Conservation (phyloP, 2,329 filamentous ascomycete species). For the Didymosphaeria variabile region DNA sequence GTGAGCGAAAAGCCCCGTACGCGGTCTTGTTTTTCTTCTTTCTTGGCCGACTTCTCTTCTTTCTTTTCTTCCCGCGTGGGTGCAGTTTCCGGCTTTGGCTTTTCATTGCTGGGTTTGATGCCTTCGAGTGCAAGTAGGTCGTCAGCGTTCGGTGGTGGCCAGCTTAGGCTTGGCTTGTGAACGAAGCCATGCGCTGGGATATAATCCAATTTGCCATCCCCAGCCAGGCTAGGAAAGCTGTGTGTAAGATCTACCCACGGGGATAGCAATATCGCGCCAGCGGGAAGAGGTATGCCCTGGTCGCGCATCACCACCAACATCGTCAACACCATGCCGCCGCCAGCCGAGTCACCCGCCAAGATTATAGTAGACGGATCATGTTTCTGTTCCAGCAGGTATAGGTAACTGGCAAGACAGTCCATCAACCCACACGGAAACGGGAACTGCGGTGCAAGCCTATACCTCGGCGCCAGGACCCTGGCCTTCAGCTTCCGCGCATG, state of each 20-base stretch:
- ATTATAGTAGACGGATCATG: conserved; percentile 85
- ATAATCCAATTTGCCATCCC: conserved; percentile 79
- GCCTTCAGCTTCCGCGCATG: conserved; percentile 95
- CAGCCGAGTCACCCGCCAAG: conserved; percentile 90
- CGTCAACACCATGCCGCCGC: conserved; percentile 85
- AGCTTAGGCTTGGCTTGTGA: conserved; percentile 87
- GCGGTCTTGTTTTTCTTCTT: conserved; percentile 43
- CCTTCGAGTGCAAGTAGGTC: conserved; percentile 66
- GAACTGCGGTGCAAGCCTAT: conserved; percentile 90
- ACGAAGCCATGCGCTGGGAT: conserved; percentile 89
- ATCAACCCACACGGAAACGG: conserved; percentile 93
- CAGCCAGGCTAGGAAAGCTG: conserved; percentile 89
- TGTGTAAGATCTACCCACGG: conserved; percentile 97
- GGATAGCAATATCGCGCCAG: conserved; percentile 88
- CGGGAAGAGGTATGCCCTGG: conserved; percentile 82
- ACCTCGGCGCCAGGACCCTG: conserved; percentile 83
- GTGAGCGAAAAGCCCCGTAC: conserved; percentile 47
- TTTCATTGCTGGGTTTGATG: conserved; percentile 16
- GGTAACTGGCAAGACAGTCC: conserved; percentile 87
- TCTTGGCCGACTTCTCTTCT: conserved; percentile 44
- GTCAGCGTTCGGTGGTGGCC: conserved; percentile 88
- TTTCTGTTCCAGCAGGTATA: conserved; percentile 75
- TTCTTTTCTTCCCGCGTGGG: conserved; percentile 18
- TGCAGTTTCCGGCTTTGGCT: conserved; percentile 17
- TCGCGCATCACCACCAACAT: conserved; percentile 84